Percentiles rank a stretch among this genome's conserved stretches.
phyloP scores from a whole-genome alignment of 495 filamentous ascomycete genomes.

The Lichina pygmaea region DNA sequence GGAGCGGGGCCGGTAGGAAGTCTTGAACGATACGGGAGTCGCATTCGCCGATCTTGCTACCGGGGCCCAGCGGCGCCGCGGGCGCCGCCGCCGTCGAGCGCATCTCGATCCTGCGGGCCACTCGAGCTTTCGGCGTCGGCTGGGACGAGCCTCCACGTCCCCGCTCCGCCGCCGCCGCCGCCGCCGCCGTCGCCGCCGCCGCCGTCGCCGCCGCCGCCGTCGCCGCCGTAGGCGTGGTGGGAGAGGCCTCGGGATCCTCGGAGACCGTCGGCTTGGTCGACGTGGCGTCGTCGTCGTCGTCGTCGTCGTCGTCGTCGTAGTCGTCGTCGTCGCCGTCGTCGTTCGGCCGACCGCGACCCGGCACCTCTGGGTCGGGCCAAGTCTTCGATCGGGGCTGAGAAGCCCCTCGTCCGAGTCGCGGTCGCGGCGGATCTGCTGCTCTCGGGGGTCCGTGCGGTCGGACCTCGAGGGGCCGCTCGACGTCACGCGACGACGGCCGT shows the following conservation, averaged over 20 bases:
- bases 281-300: too few species aligned
- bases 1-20: slow-evolving; percentile 23
- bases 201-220: not conserved
- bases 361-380: not conserved
- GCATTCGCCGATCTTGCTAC: slow-evolving; percentile 23
- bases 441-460: not conserved
- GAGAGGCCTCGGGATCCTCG: too few species aligned
- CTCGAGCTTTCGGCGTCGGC: not conserved
- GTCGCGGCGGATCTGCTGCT: not conserved
- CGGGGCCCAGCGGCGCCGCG: slow-evolving; percentile 12
- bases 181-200: not conserved
- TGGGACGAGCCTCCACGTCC: not conserved
- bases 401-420: not conserved
- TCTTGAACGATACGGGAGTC: slow-evolving; percentile 55
- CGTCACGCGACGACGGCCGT: not conserved
- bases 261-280: too few species aligned
- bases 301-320: too few species aligned
- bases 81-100: slow-evolving; percentile 5
- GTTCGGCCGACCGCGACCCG: too few species aligned
- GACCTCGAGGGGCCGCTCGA: not conserved
- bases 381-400: not conserved
- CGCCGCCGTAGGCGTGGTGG: not conserved
- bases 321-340: too few species aligned
- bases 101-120: not conserved
- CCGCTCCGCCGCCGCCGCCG: not conserved